Base-by-base conservation (phyloP, 306 rosid genomes). In the Vicia sativa region DNA sequence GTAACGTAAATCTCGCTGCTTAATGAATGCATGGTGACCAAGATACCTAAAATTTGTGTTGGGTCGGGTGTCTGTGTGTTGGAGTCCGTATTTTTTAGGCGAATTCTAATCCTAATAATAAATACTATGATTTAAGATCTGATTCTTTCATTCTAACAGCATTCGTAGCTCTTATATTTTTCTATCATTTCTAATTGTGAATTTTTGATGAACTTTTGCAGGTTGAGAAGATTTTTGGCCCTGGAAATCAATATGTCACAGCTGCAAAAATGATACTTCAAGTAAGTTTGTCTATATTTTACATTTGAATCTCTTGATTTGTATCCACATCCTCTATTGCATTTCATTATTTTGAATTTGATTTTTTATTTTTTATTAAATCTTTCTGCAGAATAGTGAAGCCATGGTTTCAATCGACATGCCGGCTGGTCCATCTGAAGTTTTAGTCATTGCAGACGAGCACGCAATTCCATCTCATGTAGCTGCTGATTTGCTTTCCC, bases 371-470 rank as follows among this genome's bases (percentile, higher is more conserved):
- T 21, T 21, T n/a, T n/a, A 29, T 26, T 71, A 15, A 7, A 68
- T 42, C 72, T 69, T 70, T 73, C 35, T 55, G 67, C 84, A 93
- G 99, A 93, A 93, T 67, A 93, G 99, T 60, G 99, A 93, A 81
- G 97, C 99, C 58, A 90, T 93, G 99, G 86, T 93, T 68, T 88
- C 99, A 43, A 93, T 93, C 81, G 99, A 93, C 79, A 90, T 90
- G 99, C 97, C 99, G 3, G 99, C 99, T 0, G 99, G 99, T 53
- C 99, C 99, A 61, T 93, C 99, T 7, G 99, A 93, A 88, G 99
- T 93, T 77, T 81, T 93, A 69, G 99, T 93, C 81, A 93, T 93
- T 74, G 97, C 99, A 31, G 99, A 93, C 82, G 77, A 78, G 76
- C 68, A 85, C 67, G 95, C 99, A 56, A 77, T 83, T 69, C 91